Evolutionary conservation across 2,329 filamentous ascomycete species (phyloP).

Genomic region (Dactylellina cionopaga): DNA sequence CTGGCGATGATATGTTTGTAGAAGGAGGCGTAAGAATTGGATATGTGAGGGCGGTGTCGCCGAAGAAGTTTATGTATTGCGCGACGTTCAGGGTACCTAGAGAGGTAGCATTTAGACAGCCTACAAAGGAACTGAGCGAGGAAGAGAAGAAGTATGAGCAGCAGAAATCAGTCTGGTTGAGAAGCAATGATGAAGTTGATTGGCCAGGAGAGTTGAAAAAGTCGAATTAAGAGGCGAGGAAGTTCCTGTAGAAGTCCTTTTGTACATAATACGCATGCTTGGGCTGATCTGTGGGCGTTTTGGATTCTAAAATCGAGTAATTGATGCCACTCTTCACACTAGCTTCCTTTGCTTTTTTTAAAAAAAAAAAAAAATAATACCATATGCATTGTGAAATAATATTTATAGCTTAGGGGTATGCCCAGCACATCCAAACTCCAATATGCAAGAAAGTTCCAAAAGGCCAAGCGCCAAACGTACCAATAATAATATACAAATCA

Average conservation of each 20-base stretch:
- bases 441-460: background rate
- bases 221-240: background rate
- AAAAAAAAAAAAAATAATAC: background rate
- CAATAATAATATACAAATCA: background rate
- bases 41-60: slow-evolving; percentile 85
- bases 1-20: slow-evolving; percentile 26
- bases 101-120: slow-evolving; percentile 78
- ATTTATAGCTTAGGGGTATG: slow-evolving; percentile 3
- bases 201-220: slow-evolving; percentile 40
- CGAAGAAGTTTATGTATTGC: slow-evolving; percentile 96
- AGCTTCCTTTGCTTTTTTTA: too few relatives aligned
- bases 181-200: slow-evolving; percentile 9
- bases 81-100: slow-evolving; percentile 86
- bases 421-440: slow-evolving; percentile 13
- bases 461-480: background rate
- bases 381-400: too few relatives aligned
- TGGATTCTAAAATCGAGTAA: slow-evolving; percentile 13
- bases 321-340: slow-evolving; percentile 30
- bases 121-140: slow-evolving; percentile 71
- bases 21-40: slow-evolving; percentile 66
- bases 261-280: background rate
- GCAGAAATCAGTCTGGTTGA: slow-evolving; percentile 67
- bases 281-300: slow-evolving; percentile 26
- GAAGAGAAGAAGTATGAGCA: slow-evolving; percentile 80
- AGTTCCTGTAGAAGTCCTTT: background rate